phyloP scores from a whole-genome alignment of 2,329 filamentous ascomycete genomes.

The Trichoderma polysporum region DNA sequence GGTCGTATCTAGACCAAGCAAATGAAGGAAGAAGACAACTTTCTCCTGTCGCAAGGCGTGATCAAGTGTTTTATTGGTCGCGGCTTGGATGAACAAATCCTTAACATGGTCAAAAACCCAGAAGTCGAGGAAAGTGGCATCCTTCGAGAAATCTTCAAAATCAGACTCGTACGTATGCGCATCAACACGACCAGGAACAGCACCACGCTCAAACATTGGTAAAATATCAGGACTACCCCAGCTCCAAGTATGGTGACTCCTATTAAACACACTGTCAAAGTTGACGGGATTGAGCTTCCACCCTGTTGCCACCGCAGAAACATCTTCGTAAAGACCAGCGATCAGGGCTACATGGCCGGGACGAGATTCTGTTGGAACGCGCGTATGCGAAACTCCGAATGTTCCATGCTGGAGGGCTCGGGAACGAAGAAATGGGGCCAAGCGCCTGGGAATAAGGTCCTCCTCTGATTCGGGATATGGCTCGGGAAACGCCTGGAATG shows the following conservation, averaged over 20 bases:
- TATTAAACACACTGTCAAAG: conserved; percentile 98
- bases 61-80: conserved; percentile 72
- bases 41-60: conserved; percentile 76
- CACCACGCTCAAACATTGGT: conserved; percentile 95
- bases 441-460: conserved; percentile 70
- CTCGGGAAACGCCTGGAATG: conserved; percentile 89
- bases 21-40: conserved; percentile 90
- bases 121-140: conserved; percentile 77
- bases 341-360: conserved; percentile 97
- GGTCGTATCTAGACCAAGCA: conserved; percentile 87
- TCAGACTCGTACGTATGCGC: conserved; percentile 82
- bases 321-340: conserved; percentile 94
- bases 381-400: conserved; percentile 95
- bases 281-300: conserved; percentile 99
- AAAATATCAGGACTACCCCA: conserved; percentile 98
- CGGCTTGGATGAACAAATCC: conserved; percentile 77
- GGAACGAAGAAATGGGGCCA: conserved; percentile 89
- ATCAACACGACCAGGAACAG: conserved; percentile 81
- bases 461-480: conserved; percentile 69
- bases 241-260: conserved; percentile 95
- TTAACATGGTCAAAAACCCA: conserved; percentile 98
- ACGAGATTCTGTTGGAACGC: conserved; percentile 93
- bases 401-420: conserved; percentile 86
- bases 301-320: conserved; percentile 93
- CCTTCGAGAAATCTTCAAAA: conserved; percentile 83